phyloP scores from a whole-genome alignment of 495 filamentous ascomycete species.

The Lichina pygmaea region DNA sequence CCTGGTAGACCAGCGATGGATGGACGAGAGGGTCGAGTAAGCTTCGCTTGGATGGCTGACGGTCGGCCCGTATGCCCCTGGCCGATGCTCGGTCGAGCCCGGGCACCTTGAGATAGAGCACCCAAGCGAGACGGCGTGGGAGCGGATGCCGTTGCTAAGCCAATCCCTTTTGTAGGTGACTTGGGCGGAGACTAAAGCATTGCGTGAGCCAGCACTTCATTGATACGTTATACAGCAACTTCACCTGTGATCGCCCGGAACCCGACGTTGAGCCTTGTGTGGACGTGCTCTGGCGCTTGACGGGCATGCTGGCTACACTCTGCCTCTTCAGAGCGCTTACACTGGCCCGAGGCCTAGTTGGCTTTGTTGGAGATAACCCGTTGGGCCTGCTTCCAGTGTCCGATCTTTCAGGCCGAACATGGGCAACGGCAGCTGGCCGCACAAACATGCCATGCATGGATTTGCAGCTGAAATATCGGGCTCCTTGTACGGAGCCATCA shows the following conservation, averaged over 20 bases:
- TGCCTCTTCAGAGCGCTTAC: neutral
- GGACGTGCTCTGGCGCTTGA: slow-evolving; percentile 13
- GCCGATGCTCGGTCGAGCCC: slow-evolving; percentile 23
- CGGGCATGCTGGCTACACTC: neutral
- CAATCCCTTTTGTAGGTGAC: slow-evolving; percentile 54
- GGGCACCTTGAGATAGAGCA: slow-evolving; percentile 16
- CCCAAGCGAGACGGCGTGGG: slow-evolving; percentile 27
- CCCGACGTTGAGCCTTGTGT: slow-evolving; percentile 2
- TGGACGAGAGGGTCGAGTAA: slow-evolving; percentile 10
- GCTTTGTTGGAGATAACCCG: neutral
- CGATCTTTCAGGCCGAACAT: slow-evolving; percentile 16
- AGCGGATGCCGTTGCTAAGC: slow-evolving; percentile 24
- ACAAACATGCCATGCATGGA: slow-evolving; percentile 75
- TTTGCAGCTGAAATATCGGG: slow-evolving; percentile 72
- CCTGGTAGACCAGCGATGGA: slow-evolving; percentile 15
- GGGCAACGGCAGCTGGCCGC: slow-evolving; percentile 28
- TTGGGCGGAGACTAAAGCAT: slow-evolving; percentile 39
- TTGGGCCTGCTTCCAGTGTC: neutral
- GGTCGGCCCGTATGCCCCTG: slow-evolving; percentile 42
- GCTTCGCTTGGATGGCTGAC: neutral
- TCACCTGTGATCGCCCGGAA: neutral
- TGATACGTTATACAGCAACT: neutral
- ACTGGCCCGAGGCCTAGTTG: neutral
- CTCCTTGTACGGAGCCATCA: slow-evolving; percentile 70
- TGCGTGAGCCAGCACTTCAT: neutral